These are phyloP conservation scores for Boletus mariae DNA, from an alignment of 1,284 basidiomycete genomes.

Conservation along the genomic window DNA sequence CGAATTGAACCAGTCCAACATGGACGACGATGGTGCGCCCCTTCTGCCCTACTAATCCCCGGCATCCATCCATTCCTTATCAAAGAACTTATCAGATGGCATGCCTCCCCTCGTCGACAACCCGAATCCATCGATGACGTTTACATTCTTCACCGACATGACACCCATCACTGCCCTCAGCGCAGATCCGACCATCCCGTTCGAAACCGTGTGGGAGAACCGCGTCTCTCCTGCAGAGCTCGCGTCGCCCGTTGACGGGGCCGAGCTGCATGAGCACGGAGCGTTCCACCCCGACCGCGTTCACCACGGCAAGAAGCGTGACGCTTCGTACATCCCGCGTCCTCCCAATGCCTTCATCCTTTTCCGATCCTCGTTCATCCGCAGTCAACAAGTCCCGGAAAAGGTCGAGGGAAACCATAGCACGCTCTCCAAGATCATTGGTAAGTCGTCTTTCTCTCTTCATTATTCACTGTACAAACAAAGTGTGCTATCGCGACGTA, in stretches of 20 bases:
- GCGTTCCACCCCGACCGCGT: constrained; percentile 27
- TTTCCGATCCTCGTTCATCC: constrained; percentile 87
- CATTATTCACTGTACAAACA: not conserved
- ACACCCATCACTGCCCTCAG: constrained; percentile 40
- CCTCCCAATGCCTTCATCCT: constrained; percentile 95
- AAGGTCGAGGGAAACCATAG: constrained; percentile 78
- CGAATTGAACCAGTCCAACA: constrained; percentile 16
- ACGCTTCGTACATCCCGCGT: constrained; percentile 74
- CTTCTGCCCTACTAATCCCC: not conserved
- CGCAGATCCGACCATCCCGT: constrained; percentile 34
- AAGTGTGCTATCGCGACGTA: constrained; percentile 1
- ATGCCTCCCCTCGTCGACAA: constrained; percentile 52
- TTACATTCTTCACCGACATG: constrained; percentile 47
- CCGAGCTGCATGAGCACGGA: constrained; percentile 21
- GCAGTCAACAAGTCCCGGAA: constrained; percentile 69
- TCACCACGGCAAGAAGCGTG: constrained; percentile 45
- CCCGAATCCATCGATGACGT: constrained; percentile 45
- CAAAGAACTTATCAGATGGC: constrained; percentile 32
- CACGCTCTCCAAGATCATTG: constrained; percentile 63
- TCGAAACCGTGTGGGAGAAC: constrained; percentile 36
- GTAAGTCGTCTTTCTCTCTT: constrained; percentile 25
- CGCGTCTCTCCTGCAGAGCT: constrained; percentile 10
- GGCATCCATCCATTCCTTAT: constrained; percentile 11
- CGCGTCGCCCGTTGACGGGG: constrained; percentile 16
- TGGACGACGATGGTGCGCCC: constrained; percentile 31